Base-by-base conservation (phyloP, 257 asterid genomes). In the Ophiorrhiza pumila region DNA sequence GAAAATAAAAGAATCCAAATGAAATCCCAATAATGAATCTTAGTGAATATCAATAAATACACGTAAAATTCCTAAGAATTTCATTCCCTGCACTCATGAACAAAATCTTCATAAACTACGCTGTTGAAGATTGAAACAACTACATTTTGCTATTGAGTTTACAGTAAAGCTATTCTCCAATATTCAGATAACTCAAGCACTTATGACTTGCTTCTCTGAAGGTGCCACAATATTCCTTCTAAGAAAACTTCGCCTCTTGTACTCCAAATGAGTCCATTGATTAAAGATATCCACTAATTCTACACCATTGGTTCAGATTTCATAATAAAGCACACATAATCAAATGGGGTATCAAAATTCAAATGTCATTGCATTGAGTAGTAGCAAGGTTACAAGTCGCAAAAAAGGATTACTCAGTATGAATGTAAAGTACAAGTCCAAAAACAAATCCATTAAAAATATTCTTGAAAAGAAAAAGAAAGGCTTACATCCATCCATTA, bases 401-500 rank as follows among this genome's bases (percentile, higher is more conserved):
- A 23, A 59, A 35, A 20, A 22, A 45, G 18, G 25, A 59, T 23
- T 50, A 34, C n/a, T 4, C 37, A 18, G 4, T 10, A 59, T 18
- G 2, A 7, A 41, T 15, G 13, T 35, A 4, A 56, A 23, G 25
- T 39, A 55, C 65, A 69, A n/a, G 8, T 53, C 52, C 65, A 50
- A 22, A 47, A 37, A 23, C 8, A 22, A 72, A 22, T 9, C 9
- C 53, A 31, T 9, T 23, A 9, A 35, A 69, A 34, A 12, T 37
- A 3, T 37, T 10, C 8, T 46, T 11, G 57, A 64, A 41, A 58
- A 15, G 68, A 23, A 22, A 22, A 49, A 47, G 25, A 65, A 73
- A n/a, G 71, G 67, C 93, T 85, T 83, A 88, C 90, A 82, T 58
- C 25, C 71, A 69, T 10, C 65, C 29, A 42, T 65, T 71, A 76